Percentiles rank a stretch among this genome's conserved stretches.
phyloP scores from a whole-genome alignment of 176 grass and related monocot genomes.

The bread wheat (Triticum aestivum) region DNA sequence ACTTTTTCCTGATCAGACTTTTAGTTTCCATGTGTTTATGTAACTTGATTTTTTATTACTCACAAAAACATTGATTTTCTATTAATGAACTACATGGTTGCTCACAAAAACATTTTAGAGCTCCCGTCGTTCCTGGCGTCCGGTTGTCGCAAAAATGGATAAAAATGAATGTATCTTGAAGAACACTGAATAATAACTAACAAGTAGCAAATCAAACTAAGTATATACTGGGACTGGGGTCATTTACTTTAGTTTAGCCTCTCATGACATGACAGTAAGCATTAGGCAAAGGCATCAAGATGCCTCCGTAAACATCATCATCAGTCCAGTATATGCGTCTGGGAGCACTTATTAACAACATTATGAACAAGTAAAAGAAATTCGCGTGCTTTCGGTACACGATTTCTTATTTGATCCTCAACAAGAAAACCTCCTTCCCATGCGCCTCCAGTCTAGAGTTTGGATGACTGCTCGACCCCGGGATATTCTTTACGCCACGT shows the following conservation, averaged over 20 bases:
- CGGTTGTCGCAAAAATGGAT: background rate
- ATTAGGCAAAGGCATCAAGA: too few species aligned
- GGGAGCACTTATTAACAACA: slow-evolving; percentile 8
- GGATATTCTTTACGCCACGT: slow-evolving; percentile 69
- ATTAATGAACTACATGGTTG: too few species aligned
- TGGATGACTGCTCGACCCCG: slow-evolving; percentile 33
- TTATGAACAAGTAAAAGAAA: slow-evolving; percentile 6
- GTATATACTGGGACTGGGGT: background rate
- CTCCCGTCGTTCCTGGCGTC: too few species aligned
- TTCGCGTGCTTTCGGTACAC: background rate
- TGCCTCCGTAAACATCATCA: too few species aligned
- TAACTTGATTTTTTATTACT: too few species aligned
- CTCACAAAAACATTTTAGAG: too few species aligned
- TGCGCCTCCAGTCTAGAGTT: slow-evolving; percentile 14
- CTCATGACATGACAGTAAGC: background rate
- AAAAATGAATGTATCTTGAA: background rate
- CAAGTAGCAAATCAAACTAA: background rate
- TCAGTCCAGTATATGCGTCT: background rate
- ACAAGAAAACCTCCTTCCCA: background rate
- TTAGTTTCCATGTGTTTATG: too few species aligned
- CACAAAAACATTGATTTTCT: too few species aligned
- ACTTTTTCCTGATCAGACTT: too few species aligned
- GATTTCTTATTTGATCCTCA: background rate
- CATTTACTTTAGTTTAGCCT: background rate
- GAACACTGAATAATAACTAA: background rate